These are phyloP conservation scores for Pseudohalonectria lignicola DNA, from an alignment of 2,329 filamentous ascomycete genomes.

Conservation along the genomic window DNA sequence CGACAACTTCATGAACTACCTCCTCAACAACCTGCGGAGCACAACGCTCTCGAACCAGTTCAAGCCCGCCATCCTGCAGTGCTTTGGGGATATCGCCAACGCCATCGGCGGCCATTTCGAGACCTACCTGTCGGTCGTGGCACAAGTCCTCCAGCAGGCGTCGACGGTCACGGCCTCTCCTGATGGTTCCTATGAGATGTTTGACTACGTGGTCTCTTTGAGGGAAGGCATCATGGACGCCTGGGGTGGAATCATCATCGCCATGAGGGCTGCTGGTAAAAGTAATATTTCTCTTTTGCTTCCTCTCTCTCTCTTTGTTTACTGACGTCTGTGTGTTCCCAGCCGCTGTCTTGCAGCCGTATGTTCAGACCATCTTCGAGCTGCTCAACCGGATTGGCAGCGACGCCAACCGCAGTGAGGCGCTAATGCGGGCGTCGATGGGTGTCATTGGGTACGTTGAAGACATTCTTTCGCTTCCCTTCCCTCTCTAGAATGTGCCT, in stretches of 20 bases:
- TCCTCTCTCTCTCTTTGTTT: neutral
- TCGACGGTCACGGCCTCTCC: conserved; percentile 67
- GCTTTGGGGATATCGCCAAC: conserved; percentile 94
- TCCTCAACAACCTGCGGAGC: conserved; percentile 84
- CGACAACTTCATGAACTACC: conserved; percentile 95
- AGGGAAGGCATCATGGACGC: conserved; percentile 98
- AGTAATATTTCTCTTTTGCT: conserved; percentile 33
- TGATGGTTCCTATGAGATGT: conserved; percentile 87
- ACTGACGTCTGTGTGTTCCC: conserved; percentile 5
- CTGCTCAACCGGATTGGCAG: conserved; percentile 70
- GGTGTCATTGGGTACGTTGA: conserved; percentile 90
- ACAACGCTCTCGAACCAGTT: conserved; percentile 86
- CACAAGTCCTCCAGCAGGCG: conserved; percentile 87
- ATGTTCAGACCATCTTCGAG: conserved; percentile 76
- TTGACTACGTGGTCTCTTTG: conserved; percentile 89
- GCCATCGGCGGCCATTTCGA: conserved; percentile 89
- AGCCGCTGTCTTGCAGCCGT: conserved; percentile 65
- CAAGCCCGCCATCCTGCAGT: conserved; percentile 95
- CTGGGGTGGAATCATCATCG: conserved; percentile 92
- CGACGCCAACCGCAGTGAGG: conserved; percentile 83
- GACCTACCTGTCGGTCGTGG: conserved; percentile 84
- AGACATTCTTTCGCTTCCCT: conserved; percentile 37
- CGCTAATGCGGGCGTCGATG: conserved; percentile 87
- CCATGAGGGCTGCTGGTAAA: conserved; percentile 77
- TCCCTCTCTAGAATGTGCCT: neutral